A percentile compares a stretch with the other conserved stretches of the same genome.
These are phyloP conservation scores for Penicillium verhagenii DNA, from an alignment of 495 filamentous ascomycete genomes.

Conservation along the genomic window DNA sequence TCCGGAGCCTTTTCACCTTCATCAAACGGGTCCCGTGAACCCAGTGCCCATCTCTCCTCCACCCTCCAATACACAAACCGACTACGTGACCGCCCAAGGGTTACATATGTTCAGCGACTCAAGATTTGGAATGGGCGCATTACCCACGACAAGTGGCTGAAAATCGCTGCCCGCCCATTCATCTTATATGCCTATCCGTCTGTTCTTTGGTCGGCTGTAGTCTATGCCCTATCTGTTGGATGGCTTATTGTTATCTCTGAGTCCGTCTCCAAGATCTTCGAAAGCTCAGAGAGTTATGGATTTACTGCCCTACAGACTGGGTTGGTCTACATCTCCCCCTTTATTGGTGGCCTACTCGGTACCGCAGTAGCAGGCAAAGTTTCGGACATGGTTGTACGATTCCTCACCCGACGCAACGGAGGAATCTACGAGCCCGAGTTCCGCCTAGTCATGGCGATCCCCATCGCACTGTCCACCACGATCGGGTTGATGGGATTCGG, in stretches of 20 bases:
- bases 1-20: slow-evolving; percentile 23
- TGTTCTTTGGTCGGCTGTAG: slow-evolving; percentile 84
- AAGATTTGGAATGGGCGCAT: slow-evolving; percentile 75
- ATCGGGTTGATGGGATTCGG: slow-evolving; percentile 93
- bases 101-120: slow-evolving; percentile 69
- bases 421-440: slow-evolving; percentile 97
- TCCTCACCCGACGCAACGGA: slow-evolving; percentile 79
- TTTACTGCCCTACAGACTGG: slow-evolving; percentile 80
- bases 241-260: slow-evolving; percentile 97
- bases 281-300: slow-evolving; percentile 62
- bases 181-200: slow-evolving; percentile 85
- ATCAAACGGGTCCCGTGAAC: slow-evolving; percentile 33
- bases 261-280: slow-evolving; percentile 75
- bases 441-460: slow-evolving; percentile 85
- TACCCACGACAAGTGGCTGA: slow-evolving; percentile 73
- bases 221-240: slow-evolving; percentile 88
- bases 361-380: slow-evolving; percentile 89
- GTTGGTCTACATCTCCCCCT: slow-evolving; percentile 85
- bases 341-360: slow-evolving; percentile 84
- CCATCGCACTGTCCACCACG: slow-evolving; percentile 73
- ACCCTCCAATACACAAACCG: slow-evolving; percentile 55
- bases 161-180: slow-evolving; percentile 73
- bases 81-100: slow-evolving; percentile 57
- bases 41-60: slow-evolving; percentile 21
- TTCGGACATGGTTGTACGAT: slow-evolving; percentile 77